Percentiles rank a stretch among this genome's conserved stretches.
phyloP scores from a whole-genome alignment of 2,329 filamentous ascomycete species.

The Hymenoscyphus repandus region DNA sequence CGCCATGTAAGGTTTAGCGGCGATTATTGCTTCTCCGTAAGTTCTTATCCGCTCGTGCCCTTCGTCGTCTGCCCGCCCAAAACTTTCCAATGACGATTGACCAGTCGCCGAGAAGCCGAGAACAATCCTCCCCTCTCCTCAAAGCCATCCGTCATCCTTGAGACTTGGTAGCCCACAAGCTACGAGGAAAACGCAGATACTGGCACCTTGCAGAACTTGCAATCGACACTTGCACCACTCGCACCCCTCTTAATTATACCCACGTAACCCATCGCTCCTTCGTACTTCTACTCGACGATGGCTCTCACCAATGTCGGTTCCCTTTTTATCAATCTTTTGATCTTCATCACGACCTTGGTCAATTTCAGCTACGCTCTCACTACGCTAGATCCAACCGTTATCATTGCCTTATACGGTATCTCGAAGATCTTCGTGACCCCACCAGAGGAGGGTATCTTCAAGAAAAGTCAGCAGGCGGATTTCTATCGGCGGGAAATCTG shows the following conservation, averaged over 20 bases:
- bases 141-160: no score
- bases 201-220: no score
- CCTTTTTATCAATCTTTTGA: conserved; percentile 45
- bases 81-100: no score
- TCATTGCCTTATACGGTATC: conserved; percentile 44
- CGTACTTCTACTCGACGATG: conserved; percentile 33
- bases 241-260: not conserved
- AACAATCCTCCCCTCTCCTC: no score
- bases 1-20: no score
- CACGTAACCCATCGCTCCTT: no score
- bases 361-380: conserved; percentile 48
- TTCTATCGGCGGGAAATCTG: conserved; percentile 27
- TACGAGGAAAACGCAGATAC: no score
- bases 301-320: conserved; percentile 47
- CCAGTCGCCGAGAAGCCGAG: no score
- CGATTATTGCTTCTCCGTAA: no score
- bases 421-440: conserved; percentile 43
- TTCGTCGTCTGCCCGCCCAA: no score
- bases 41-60: no score
- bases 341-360: conserved; percentile 49
- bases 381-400: conserved; percentile 42
- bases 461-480: conserved; percentile 29
- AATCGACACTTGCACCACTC: not conserved
- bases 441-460: conserved; percentile 41
- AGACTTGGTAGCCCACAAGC: no score